Evolutionary conservation across 768 basidiomycete species (phyloP).

Genomic region (Udeniomyces megalosporus): DNA sequence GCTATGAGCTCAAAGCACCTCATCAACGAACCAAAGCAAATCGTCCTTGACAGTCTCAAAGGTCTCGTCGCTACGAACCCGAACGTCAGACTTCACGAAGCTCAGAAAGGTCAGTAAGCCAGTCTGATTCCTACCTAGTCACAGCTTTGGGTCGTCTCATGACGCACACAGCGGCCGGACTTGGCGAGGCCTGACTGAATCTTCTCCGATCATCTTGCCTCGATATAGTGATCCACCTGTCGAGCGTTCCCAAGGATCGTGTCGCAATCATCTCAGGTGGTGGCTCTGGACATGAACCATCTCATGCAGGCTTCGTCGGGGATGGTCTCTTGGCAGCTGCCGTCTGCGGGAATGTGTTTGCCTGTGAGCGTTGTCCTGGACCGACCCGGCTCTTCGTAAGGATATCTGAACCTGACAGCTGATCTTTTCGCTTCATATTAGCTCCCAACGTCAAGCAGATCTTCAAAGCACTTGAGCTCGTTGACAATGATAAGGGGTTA

Average conservation of each 20-base stretch:
- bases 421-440: no score
- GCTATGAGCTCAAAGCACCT: slow-evolving; percentile 46
- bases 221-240: slow-evolving; percentile 1
- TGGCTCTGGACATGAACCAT: slow-evolving; percentile 9
- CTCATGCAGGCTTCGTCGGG: slow-evolving; percentile 3
- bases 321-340: slow-evolving; percentile 7
- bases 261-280: slow-evolving; percentile 15
- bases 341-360: slow-evolving; percentile 14
- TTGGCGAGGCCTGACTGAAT: no score
- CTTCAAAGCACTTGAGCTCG: slow-evolving; percentile 13
- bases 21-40: slow-evolving; percentile 47
- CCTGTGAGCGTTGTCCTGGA: background rate
- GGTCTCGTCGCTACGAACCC: slow-evolving; percentile 53
- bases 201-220: no score
- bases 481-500: slow-evolving; percentile 13
- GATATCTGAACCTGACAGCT: no score
- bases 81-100: slow-evolving; percentile 48
- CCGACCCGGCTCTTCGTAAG: background rate
- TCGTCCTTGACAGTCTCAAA: slow-evolving; percentile 62
- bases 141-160: no score
- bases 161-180: no score
- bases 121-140: no score
- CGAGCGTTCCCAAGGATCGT: background rate
- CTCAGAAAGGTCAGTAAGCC: slow-evolving; percentile 47
- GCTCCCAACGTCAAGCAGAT: slow-evolving; percentile 16